Conservation (phyloP, 495 filamentous ascomycete species). For the Tuber indicum region DNA sequence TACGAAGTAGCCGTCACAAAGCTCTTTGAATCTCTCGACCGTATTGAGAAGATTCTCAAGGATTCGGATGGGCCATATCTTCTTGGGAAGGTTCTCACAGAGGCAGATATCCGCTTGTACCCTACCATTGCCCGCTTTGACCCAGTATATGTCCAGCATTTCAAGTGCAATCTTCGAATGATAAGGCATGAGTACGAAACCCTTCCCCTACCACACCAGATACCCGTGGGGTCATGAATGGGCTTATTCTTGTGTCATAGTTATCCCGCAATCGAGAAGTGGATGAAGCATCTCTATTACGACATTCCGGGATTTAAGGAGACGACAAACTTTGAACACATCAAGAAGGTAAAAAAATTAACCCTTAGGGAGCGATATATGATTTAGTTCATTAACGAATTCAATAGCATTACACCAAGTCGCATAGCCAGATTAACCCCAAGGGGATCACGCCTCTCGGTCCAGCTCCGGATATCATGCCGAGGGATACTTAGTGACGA, state of each 20-base stretch:
- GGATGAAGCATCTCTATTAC: slow-evolving; percentile 68
- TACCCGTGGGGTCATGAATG: background rate
- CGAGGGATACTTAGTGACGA: slow-evolving; percentile 19
- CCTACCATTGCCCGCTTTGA: slow-evolving; percentile 84
- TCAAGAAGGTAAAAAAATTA: slow-evolving; percentile 51
- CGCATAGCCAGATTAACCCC: slow-evolving; percentile 56
- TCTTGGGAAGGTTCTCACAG: slow-evolving; percentile 63
- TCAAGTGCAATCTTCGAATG: slow-evolving; percentile 83
- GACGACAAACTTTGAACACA: slow-evolving; percentile 62
- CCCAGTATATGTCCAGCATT: slow-evolving; percentile 84
- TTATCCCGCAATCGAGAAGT: slow-evolving; percentile 62
- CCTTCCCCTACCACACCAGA: background rate
- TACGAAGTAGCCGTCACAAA: slow-evolving; percentile 62
- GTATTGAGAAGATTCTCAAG: slow-evolving; percentile 60
- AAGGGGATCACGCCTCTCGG: slow-evolving; percentile 59
- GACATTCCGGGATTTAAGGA: slow-evolving; percentile 61
- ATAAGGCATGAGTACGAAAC: slow-evolving; percentile 62
- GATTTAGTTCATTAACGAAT: background rate
- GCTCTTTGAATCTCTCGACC: slow-evolving; percentile 67
- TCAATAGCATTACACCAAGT: slow-evolving; percentile 49
- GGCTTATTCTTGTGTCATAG: slow-evolving; percentile 42
- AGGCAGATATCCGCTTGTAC: slow-evolving; percentile 75
- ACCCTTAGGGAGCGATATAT: slow-evolving; percentile 11
- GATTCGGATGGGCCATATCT: slow-evolving; percentile 56
- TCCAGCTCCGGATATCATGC: slow-evolving; percentile 57